Conservation (phyloP, 2,329 filamentous ascomycete genomes). For the Zasmidium cellare region DNA sequence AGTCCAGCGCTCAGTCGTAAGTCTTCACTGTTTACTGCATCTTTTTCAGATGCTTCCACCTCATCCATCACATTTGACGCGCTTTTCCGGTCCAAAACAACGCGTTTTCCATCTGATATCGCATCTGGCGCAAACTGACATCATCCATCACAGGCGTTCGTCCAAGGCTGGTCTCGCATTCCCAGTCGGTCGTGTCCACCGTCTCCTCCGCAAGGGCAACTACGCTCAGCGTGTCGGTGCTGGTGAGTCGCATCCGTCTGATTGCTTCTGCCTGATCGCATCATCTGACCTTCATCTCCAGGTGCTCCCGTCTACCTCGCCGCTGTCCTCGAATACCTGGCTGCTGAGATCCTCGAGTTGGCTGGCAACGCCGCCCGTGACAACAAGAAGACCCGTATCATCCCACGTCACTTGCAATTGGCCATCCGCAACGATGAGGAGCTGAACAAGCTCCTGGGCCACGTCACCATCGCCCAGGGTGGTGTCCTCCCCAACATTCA, state of each 20-base stretch:
- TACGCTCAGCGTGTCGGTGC: constrained; percentile 99
- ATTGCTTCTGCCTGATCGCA: constrained; percentile 10
- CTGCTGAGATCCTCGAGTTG: constrained; percentile 95
- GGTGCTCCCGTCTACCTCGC: constrained; percentile 68
- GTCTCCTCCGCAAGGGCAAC: constrained; percentile 98
- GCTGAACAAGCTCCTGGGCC: constrained; percentile 96
- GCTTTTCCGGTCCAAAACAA: constrained; percentile 38
- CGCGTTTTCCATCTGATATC: constrained; percentile 26
- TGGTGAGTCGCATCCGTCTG: constrained; percentile 52
- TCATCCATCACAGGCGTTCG: constrained; percentile 69
- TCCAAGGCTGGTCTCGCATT: constrained; percentile 99
- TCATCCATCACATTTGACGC: constrained; percentile 40
- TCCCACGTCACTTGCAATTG: constrained; percentile 93
- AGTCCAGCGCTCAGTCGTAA: constrained; percentile 96
- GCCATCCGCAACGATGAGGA: constrained; percentile 97
- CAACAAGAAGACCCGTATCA: constrained; percentile 99
- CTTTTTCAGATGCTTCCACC: constrained; percentile 13
- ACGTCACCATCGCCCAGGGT: constrained; percentile 95
- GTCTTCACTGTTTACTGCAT: constrained; percentile 43
- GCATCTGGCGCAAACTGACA: constrained; percentile 43
- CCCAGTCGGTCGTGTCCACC: constrained; percentile 98
- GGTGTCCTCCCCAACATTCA: constrained; percentile 97
- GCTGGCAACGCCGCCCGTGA: constrained; percentile 99
- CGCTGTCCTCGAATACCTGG: constrained; percentile 95
- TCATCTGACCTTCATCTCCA: constrained; percentile 17